Conservation (phyloP, 2,329 filamentous ascomycete species). For the Orbilia oligospora region DNA sequence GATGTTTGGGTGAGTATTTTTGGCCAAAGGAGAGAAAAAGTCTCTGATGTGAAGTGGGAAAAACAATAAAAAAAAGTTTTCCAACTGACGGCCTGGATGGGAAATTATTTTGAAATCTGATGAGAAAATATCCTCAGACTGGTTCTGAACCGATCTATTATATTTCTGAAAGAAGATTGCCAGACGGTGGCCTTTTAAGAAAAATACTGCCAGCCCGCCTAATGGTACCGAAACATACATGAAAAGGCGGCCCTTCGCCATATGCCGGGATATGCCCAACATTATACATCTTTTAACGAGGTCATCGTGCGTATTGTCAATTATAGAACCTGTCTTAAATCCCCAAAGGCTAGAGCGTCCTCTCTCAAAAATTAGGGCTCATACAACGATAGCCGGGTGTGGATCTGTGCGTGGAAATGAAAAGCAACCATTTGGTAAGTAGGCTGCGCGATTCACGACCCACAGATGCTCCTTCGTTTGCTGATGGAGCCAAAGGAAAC, state of each 20-base stretch:
- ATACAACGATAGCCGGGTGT: slow-evolving; percentile 58
- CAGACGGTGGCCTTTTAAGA: slow-evolving; percentile 20
- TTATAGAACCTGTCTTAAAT: slow-evolving; percentile 49
- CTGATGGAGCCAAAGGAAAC: slow-evolving; percentile 40
- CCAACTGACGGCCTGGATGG: neutral
- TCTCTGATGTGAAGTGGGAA: neutral
- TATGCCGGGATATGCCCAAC: slow-evolving; percentile 37
- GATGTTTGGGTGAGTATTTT: slow-evolving; percentile 24
- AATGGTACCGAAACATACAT: slow-evolving; percentile 60
- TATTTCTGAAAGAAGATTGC: slow-evolving; percentile 10
- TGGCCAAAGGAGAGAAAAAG: slow-evolving; percentile 14
- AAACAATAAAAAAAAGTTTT: neutral
- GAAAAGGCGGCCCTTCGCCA: slow-evolving; percentile 52
- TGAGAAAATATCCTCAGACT: neutral
- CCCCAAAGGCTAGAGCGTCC: slow-evolving; percentile 31
- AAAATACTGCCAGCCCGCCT: slow-evolving; percentile 36
- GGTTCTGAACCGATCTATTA: slow-evolving; percentile 5
- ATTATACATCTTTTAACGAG: slow-evolving; percentile 57
- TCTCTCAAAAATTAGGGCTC: slow-evolving; percentile 41
- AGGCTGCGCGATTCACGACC: slow-evolving; percentile 44
- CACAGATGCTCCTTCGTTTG: slow-evolving; percentile 26
- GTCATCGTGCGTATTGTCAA: slow-evolving; percentile 44
- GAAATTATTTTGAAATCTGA: slow-evolving; percentile 27
- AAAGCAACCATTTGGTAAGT: slow-evolving; percentile 5
- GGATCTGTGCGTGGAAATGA: slow-evolving; percentile 42